Evolutionary conservation across 2,329 filamentous ascomycete species (phyloP).

Genomic region (Chaetomium globosum): DNA sequence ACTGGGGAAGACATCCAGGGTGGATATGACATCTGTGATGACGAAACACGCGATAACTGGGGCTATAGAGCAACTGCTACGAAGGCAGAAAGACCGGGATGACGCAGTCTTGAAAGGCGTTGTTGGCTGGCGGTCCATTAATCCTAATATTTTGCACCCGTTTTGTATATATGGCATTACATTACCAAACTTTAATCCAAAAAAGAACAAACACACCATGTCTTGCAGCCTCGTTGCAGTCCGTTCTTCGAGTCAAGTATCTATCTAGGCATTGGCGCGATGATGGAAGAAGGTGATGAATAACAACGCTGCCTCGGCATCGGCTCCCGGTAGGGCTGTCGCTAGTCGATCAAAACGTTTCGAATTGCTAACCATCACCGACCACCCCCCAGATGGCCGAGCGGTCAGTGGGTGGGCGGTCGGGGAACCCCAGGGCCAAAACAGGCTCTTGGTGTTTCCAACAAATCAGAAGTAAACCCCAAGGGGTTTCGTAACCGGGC

Average conservation of each 20-base stretch:
- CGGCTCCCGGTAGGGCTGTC: no score
- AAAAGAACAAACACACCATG: not conserved
- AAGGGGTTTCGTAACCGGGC: no score
- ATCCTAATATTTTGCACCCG: slow-evolving; percentile 11
- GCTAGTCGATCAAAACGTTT: no score
- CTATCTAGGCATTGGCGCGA: no score
- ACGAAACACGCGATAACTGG: slow-evolving; percentile 24
- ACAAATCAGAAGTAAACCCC: no score
- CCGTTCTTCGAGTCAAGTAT: not conserved
- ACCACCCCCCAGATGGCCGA: no score
- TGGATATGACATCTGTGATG: slow-evolving; percentile 31
- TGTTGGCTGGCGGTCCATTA: slow-evolving; percentile 23
- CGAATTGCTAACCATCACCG: no score
- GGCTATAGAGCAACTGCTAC: slow-evolving; percentile 1
- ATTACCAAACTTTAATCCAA: slow-evolving; percentile 11
- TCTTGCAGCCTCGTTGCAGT: not conserved
- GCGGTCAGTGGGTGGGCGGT: no score
- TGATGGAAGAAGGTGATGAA: no score
- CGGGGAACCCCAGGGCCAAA: no score
- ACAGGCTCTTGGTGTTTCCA: no score
- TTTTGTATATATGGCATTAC: slow-evolving; percentile 11
- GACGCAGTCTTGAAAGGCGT: slow-evolving; percentile 16
- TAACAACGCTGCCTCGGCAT: no score
- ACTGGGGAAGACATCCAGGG: slow-evolving; percentile 10
- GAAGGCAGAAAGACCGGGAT: slow-evolving; percentile 9